These are phyloP conservation scores for Hypoxylon sp. DNA, from an alignment of 2,329 filamentous ascomycete genomes.

Conservation along the genomic window DNA sequence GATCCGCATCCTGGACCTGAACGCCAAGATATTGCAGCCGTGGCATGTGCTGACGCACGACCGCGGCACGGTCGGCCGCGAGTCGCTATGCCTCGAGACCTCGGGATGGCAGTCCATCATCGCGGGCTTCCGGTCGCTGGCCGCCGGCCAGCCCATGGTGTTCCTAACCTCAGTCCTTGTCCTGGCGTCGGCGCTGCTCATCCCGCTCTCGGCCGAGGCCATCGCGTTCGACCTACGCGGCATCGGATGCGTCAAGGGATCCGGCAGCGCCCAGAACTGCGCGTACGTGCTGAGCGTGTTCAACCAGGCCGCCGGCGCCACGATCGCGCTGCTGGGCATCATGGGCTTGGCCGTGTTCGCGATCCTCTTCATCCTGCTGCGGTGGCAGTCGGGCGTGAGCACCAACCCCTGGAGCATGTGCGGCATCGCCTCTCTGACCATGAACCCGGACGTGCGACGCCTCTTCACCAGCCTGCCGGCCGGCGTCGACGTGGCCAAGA, in stretches of 20 bases:
- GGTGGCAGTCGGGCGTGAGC: constrained; percentile 45
- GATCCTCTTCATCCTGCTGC: constrained; percentile 36
- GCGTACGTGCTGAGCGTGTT: constrained; percentile 44
- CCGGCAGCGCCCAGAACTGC: constrained; percentile 40
- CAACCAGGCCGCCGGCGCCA: constrained; percentile 35
- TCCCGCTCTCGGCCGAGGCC: constrained; percentile 44
- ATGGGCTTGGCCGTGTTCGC: constrained; percentile 42
- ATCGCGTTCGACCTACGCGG: constrained; percentile 44
- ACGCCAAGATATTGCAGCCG: constrained; percentile 45
- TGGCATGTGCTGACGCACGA: constrained; percentile 48
- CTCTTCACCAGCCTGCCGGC: constrained; percentile 35
- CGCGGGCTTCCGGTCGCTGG: constrained; percentile 35
- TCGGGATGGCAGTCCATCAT: constrained; percentile 35
- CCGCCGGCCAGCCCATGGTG: constrained; percentile 39
- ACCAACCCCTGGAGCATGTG: constrained; percentile 50
- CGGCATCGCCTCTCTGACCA: constrained; percentile 41
- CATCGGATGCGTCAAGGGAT: constrained; percentile 30
- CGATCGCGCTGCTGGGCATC: constrained; percentile 40
- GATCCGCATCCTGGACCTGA: constrained; percentile 37
- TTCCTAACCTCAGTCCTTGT: constrained; percentile 42
- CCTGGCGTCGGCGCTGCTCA: constrained; percentile 40
- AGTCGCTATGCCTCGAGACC: constrained; percentile 44
- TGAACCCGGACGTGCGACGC: constrained; percentile 34
- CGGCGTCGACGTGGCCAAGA: constrained; percentile 23
- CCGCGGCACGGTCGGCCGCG: constrained; percentile 42